Evolutionary conservation across 2,329 filamentous ascomycete genomes (phyloP).

Genomic region (Trichoderma citrinoviride): DNA sequence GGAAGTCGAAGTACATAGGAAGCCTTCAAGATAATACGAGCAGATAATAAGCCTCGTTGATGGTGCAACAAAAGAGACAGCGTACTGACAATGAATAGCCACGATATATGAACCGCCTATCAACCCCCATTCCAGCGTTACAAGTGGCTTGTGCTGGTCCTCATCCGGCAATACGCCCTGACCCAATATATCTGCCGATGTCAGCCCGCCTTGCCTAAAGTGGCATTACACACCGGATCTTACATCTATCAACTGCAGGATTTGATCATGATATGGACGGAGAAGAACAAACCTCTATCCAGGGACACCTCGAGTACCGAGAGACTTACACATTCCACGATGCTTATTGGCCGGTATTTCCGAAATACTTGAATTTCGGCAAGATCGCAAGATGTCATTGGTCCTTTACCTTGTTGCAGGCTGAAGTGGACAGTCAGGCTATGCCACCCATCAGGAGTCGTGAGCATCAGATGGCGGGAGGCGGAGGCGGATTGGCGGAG

Average conservation of each 20-base stretch:
- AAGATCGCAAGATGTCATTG: neutral
- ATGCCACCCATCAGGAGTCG: neutral
- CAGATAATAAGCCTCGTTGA: too few relatives aligned
- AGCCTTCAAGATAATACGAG: too few relatives aligned
- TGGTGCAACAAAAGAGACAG: too few relatives aligned
- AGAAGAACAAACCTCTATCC: too few relatives aligned
- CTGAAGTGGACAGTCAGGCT: neutral
- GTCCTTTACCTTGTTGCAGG: neutral
- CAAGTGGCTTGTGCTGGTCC: neutral
- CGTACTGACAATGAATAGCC: too few relatives aligned
- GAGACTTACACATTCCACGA: too few relatives aligned
- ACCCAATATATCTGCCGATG: neutral
- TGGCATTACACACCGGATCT: neutral
- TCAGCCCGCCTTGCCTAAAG: neutral
- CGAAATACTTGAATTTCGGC: too few relatives aligned
- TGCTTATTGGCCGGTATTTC: too few relatives aligned
- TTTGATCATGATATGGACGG: neutral
- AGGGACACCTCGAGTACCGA: too few relatives aligned
- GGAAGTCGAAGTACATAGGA: too few relatives aligned
- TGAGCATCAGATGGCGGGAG: neutral
- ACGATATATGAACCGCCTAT: too few relatives aligned
- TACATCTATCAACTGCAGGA: neutral
- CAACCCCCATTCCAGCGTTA: neutral
- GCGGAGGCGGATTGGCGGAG: neutral
- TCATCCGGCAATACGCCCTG: neutral